Evolutionary conservation across 2,329 filamentous ascomycete genomes (phyloP).

Genomic region (Talaromyces sp.): DNA sequence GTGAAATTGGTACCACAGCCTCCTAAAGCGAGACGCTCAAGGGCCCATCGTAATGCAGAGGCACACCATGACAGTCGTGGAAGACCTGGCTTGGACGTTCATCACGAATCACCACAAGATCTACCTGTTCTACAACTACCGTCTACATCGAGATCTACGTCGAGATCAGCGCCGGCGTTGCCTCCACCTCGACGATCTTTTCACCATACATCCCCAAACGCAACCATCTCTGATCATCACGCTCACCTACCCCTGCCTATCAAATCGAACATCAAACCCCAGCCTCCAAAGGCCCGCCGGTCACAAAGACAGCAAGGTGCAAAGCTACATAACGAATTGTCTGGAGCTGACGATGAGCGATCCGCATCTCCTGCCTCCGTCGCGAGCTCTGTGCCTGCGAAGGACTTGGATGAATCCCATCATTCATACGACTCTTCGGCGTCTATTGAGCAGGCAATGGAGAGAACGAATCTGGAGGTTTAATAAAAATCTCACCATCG

Average conservation of each 20-base stretch:
- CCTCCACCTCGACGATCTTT: conserved; percentile 39
- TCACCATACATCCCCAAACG: conserved; percentile 14
- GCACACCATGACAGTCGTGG: conserved; percentile 31
- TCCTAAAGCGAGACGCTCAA: conserved; percentile 43
- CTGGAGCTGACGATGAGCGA: neutral
- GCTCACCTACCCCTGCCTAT: neutral
- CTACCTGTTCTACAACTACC: conserved; percentile 14
- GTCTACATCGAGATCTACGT: conserved; percentile 30
- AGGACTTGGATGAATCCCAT: neutral
- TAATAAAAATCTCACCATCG: neutral
- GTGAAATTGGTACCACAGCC: conserved; percentile 39
- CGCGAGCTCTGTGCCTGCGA: neutral
- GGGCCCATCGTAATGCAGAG: conserved; percentile 34
- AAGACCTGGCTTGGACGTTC: conserved; percentile 23
- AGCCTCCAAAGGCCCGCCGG: conserved; percentile 42
- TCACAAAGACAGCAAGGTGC: conserved; percentile 36
- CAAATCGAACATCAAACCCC: conserved; percentile 27
- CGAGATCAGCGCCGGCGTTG: conserved; percentile 38
- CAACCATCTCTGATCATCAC: conserved; percentile 11
- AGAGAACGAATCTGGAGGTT: neutral
- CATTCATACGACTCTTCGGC: neutral
- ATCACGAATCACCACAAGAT: conserved; percentile 10
- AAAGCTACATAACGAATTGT: conserved; percentile 23
- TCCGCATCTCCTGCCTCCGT: conserved; percentile 6
- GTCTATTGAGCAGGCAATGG: conserved; percentile 1